Base-by-base conservation (phyloP, 78 protist species). In the Emiliania huxleyi region DNA sequence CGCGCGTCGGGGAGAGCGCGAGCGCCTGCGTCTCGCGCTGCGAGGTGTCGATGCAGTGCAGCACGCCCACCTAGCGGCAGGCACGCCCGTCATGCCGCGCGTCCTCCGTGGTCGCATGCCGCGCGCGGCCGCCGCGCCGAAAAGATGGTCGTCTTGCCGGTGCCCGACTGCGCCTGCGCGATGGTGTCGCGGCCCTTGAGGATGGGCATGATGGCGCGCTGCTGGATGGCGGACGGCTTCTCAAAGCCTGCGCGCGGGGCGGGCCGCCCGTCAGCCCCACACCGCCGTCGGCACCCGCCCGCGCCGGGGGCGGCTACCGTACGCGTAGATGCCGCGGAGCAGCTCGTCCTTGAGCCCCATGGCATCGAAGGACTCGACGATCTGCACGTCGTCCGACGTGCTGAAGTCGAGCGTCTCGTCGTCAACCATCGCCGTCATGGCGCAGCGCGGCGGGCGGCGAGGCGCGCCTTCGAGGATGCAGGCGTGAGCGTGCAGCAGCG, bases 161-260 rank as follows among this genome's bases (percentile, higher is more conserved):
- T 96, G 5, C 91, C 85, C 2, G 94, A 92, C 91, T 92, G 94
- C 25, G 92, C 69, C 84, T 92, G 99, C n/a, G 99, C 99, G 35
- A 99, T 99, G 15, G 98, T 97, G 92, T 99, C 99, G 38, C 98
- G 97, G 33, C 99, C 98, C 29, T 77, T 95, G 42, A 95, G 48
- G 55, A 99, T 97, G 42, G 99, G 99, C 69, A 93, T 40, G 94
- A 99, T 98, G 29, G 99, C 99, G 25, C 98, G 95, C 91, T 97
- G 99, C 97, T 99, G 99, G 88, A 99, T 99, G 48, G 98, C 98
- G 1, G 99, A 98, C 55, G 99, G 99, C 91, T 95, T 94, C 90
- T 98, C 98, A 87, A 98, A 99, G 42, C 98, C 98, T 85, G 85
- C 62, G 33, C 44, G 29, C 29, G 3, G 52, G 29, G 52, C 38